Base-by-base conservation (phyloP, 2,329 filamentous ascomycete genomes). In the Periconia sp. region DNA sequence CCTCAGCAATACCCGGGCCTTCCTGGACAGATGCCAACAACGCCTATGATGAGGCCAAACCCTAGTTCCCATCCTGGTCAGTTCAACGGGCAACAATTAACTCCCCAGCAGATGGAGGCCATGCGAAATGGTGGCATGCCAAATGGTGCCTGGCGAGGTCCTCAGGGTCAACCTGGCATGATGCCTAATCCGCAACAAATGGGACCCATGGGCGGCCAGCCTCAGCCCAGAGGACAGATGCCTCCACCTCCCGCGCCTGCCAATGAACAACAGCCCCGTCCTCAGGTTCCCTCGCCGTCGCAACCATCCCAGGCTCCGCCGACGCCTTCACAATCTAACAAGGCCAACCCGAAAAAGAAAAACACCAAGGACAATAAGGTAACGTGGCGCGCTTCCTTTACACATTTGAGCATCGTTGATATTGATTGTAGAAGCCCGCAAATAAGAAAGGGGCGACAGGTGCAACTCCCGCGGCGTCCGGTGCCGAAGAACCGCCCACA, bases 341-440 rank as follows among this genome's bases (percentile, higher is more conserved):
- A 93, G 78, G 75, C 87, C 3, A 86, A 84, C 33, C 88, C 89
- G 1, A 92, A 91, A 60, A 93, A 93, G 82, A 90, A 91, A 78
- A 77, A 76, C 6, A 88, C 87, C 74, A 81, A 79, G 56, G 78
- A 83, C 6, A 89, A 87, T 73, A 90, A 91, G 85, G 88, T 90
- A 82, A 77, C 58, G 78, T 67, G 66, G 69, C 65, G 63, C 56
- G 55, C 51, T 62, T 58, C 53, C 55, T 33, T 27, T 56, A 41
- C 13, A 43, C 17, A 9, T 35, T 58, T 59, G 65, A 62, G 58
- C 65, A 65, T 53, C 58, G 60, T 69, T 74, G 63, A 73, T 69
- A 63, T 68, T 68, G 63, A 70, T 69, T 61, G 48, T 61, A 76
- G 71, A 75, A 74, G 64, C 66, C 70, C 58, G 63, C 70, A 56